Conservation (phyloP, 2,329 filamentous ascomycete genomes). For the Cadophora gregata region DNA sequence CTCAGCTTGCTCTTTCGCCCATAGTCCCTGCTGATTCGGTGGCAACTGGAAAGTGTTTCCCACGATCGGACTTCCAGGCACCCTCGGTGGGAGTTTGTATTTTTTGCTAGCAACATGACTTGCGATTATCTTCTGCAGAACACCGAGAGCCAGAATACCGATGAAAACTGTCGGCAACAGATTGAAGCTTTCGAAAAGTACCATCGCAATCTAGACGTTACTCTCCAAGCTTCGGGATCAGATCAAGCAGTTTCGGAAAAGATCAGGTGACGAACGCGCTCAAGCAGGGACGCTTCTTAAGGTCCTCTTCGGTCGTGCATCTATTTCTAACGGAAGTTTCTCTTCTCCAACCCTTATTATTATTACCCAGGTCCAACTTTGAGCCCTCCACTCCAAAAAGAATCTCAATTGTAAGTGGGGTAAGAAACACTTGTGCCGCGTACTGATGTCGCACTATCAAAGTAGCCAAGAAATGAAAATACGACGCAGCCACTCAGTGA, state of each 20-base stretch:
- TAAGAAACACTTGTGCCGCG: not conserved
- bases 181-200: not conserved
- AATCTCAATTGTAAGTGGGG: not conserved
- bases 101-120: constrained; percentile 20
- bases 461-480: not conserved
- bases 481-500: not conserved
- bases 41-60: constrained; percentile 38
- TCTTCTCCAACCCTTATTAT: not conserved
- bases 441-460: not conserved
- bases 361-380: not conserved
- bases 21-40: constrained; percentile 29
- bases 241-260: not conserved
- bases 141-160: not conserved
- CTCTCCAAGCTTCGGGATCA: not conserved
- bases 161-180: not conserved
- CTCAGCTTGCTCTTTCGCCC: constrained; percentile 28
- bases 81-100: constrained; percentile 35
- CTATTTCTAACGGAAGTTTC: not conserved
- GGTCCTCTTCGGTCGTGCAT: not conserved
- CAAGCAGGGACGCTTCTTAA: not conserved
- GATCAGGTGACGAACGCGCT: not conserved
- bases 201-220: not conserved
- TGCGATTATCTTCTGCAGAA: constrained; percentile 6
- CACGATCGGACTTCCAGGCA: constrained; percentile 34
- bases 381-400: not conserved